Conservation (phyloP, 495 filamentous ascomycete genomes). For the Lineolata rhizophorae region DNA sequence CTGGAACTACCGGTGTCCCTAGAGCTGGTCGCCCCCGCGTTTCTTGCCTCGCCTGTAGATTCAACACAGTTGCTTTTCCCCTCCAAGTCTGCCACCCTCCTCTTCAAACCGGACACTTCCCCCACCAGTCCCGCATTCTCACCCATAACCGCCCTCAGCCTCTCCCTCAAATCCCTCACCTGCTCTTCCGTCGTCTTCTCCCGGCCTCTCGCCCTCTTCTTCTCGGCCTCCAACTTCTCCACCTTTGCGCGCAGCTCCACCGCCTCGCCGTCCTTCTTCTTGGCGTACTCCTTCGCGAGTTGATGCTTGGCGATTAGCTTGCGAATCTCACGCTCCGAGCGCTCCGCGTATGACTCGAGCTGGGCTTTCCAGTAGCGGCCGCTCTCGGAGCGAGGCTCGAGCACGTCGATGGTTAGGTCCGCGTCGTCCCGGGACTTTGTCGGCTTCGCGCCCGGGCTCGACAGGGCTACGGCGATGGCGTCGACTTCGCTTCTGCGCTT, state of each 20-base stretch:
- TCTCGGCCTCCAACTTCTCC: slow-evolving; percentile 35
- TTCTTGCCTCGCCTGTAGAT: too few species aligned
- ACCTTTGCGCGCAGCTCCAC: slow-evolving; percentile 44
- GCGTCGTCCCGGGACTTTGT: slow-evolving; percentile 25
- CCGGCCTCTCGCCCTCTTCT: slow-evolving; percentile 29
- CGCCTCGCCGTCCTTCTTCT: slow-evolving; percentile 69
- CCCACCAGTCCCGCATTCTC: too few species aligned
- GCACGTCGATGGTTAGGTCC: slow-evolving; percentile 52
- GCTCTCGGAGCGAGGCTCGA: slow-evolving; percentile 60
- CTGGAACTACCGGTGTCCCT: too few species aligned
- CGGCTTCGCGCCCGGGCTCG: slow-evolving; percentile 1
- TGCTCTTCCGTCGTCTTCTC: slow-evolving; percentile 14
- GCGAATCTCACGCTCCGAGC: slow-evolving; percentile 43
- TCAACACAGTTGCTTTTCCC: too few species aligned
- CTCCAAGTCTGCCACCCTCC: too few species aligned
- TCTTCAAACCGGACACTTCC: too few species aligned
- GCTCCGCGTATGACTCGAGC: slow-evolving; percentile 60
- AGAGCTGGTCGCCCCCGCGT: too few species aligned
- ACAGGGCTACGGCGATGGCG: slow-evolving; percentile 5
- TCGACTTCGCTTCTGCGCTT: not conserved
- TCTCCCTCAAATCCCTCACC: slow-evolving; percentile 14
- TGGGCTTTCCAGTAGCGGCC: slow-evolving; percentile 89
- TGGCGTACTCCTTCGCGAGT: slow-evolving; percentile 70
- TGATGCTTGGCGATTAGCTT: slow-evolving; percentile 33
- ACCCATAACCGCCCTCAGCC: slow-evolving; percentile 8